Evolutionary conservation across 2,329 filamentous ascomycete genomes (phyloP), one percentile per base, ranked within the genome.

Genomic region (Xylaria sp.): DNA sequence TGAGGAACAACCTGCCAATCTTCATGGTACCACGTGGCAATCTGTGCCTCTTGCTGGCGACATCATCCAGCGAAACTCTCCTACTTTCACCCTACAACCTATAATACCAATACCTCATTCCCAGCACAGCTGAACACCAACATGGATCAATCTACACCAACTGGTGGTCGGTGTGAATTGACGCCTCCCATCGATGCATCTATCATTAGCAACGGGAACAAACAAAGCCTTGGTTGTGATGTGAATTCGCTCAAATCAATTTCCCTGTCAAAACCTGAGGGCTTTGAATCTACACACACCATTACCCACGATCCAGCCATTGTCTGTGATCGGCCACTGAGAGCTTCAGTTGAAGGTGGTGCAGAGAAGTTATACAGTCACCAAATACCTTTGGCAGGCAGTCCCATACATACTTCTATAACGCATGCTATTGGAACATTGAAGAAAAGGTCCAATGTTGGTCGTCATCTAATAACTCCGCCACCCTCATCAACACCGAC

Each of bases 71-170:
- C 25, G 5, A n/a, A 60, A 32, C 29, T 21, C 16, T 44, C 13
- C 10, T 16, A 25, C 18, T 53, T 44, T 37, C n/a, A 48, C 23
- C 13, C 27, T 23, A 8, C 51, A 18, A 44, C 25, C 18, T 29
- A 55, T 12, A 21, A n/a, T 42, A 12, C 37, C 63, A 58, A 63
- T 40, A 27, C 50, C 35, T 42, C 35, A 44, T 54, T 47, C 18
- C 16, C 13, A 23, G 40, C 21, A 55, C 23, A 44, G 16, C 21
- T 37, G 1, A 21, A 37, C 23, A 23, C 29, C 9, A 25, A 2
- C 2, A 58, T 58, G 51, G 25, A 27, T 23, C 23, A 25, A 35
- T 29, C 32, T 40, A 16, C 13, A 42, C 53, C 16, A 32, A 25
- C 35, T 23, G 29, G 40, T 40, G 29, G 13, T 18, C 35, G 27